Evolutionary conservation across 2,329 filamentous ascomycete species (phyloP).

Genomic region (Albifimbria verrucaria): DNA sequence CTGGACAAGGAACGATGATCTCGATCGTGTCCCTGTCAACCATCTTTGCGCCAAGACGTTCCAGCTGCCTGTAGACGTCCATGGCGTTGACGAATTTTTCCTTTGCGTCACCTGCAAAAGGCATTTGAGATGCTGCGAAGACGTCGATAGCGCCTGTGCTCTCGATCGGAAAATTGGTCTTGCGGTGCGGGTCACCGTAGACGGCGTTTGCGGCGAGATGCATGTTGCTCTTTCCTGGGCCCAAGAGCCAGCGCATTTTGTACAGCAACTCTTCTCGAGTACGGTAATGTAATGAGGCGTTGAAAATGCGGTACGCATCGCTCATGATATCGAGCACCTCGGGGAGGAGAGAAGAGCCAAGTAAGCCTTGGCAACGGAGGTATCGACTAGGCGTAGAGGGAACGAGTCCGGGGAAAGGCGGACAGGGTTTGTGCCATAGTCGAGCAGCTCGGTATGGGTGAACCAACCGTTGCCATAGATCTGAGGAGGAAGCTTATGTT

Average conservation of each 20-base stretch:
- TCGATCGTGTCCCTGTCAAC: neutral
- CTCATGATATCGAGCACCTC: conserved; percentile 5
- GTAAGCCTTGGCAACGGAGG: conserved; percentile 15
- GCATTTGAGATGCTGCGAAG: neutral
- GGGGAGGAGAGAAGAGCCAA: conserved; percentile 15
- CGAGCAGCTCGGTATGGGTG: conserved; percentile 2
- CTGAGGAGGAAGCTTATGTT: conserved; percentile 10
- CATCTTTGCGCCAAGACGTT: neutral
- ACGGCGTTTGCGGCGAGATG: conserved; percentile 20
- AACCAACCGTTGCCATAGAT: conserved; percentile 22
- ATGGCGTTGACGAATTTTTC: neutral
- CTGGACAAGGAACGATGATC: neutral
- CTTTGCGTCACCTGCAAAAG: neutral
- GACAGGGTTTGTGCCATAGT: conserved; percentile 3
- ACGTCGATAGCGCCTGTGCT: neutral
- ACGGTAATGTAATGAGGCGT: conserved; percentile 11
- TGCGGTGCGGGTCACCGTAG: conserved; percentile 10
- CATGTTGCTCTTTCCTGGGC: conserved; percentile 17
- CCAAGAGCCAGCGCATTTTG: conserved; percentile 18
- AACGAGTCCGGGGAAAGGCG: conserved; percentile 15
- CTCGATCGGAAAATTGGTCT: neutral
- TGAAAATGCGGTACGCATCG: conserved; percentile 16
- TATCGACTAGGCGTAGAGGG: conserved; percentile 16
- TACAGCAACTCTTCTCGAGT: conserved; percentile 19
- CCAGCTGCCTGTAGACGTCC: neutral